Evolutionary conservation across 2,329 filamentous ascomycete species (phyloP).

Genomic region (Trichoderma endophyticum): DNA sequence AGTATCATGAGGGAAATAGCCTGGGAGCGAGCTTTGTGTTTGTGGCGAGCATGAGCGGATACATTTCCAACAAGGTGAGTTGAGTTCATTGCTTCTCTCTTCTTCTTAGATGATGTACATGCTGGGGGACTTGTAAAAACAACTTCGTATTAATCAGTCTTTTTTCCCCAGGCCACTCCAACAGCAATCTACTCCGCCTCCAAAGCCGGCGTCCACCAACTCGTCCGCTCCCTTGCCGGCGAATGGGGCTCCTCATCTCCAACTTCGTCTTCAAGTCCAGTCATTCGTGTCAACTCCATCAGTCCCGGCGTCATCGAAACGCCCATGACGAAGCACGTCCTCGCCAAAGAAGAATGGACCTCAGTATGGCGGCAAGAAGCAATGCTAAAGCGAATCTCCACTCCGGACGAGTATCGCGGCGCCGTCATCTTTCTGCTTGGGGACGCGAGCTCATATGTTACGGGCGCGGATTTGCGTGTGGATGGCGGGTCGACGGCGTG

Average conservation of each 20-base stretch:
- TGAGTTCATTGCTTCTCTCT: slow-evolving; percentile 1
- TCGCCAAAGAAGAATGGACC: background rate
- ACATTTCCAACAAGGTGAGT: slow-evolving; percentile 38
- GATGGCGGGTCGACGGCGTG: slow-evolving; percentile 14
- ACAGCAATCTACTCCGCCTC: slow-evolving; percentile 50
- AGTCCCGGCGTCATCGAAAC: slow-evolving; percentile 37
- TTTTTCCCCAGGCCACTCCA: slow-evolving; percentile 30
- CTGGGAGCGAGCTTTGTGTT: slow-evolving; percentile 45
- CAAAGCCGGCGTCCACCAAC: slow-evolving; percentile 52
- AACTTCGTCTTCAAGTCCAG: background rate
- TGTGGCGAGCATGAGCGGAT: slow-evolving; percentile 49
- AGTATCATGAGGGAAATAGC: slow-evolving; percentile 19
- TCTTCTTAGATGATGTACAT: background rate
- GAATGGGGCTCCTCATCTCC: slow-evolving; percentile 51
- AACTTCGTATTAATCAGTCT: background rate
- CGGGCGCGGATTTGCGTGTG: slow-evolving; percentile 9
- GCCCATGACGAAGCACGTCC: slow-evolving; percentile 7
- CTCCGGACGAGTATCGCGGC: slow-evolving; percentile 11
- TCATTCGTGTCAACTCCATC: slow-evolving; percentile 25
- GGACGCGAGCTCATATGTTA: slow-evolving; percentile 12
- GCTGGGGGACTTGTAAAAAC: background rate
- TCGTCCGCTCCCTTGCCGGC: slow-evolving; percentile 48
- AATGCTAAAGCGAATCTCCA: slow-evolving; percentile 13
- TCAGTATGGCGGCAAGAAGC: slow-evolving; percentile 5
- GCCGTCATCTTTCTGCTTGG: background rate